A percentile compares a stretch with the other conserved stretches of the same genome.
phyloP scores from a whole-genome alignment of 345 rosid genomes.

The Salix exigua region DNA sequence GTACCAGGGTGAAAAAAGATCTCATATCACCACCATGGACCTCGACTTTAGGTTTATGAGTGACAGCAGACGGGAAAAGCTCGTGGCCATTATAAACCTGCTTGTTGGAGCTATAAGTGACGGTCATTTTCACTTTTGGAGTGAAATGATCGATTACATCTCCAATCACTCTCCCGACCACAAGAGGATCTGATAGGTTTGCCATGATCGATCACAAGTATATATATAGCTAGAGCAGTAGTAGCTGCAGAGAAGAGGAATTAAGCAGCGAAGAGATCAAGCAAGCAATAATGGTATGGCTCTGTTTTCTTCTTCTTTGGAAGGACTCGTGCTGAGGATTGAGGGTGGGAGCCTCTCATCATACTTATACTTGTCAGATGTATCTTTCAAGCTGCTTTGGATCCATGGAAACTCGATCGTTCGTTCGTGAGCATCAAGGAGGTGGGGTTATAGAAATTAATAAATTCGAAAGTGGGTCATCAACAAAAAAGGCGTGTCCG shows the following conservation, averaged over 20 bases:
- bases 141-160: slow-evolving; percentile 70
- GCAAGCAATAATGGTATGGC: background rate
- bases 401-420: slow-evolving; percentile 1
- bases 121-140: slow-evolving; percentile 59
- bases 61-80: slow-evolving; percentile 67
- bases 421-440: background rate
- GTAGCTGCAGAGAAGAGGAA: background rate
- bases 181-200: slow-evolving; percentile 61
- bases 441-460: background rate
- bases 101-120: slow-evolving; percentile 60
- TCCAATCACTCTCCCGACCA: slow-evolving; percentile 81
- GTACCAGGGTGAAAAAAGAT: slow-evolving; percentile 93
- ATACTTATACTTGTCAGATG: slow-evolving; percentile 32
- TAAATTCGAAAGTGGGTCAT: slow-evolving; percentile 5
- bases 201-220: slow-evolving; percentile 51
- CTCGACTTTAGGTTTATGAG: slow-evolving; percentile 74
- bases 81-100: slow-evolving; percentile 91
- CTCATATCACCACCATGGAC: slow-evolving; percentile 88
- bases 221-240: background rate
- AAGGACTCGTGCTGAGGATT: slow-evolving; percentile 5
- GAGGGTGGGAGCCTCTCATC: slow-evolving; percentile 9
- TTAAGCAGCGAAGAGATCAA: background rate
- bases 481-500: background rate
- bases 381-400: background rate
- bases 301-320: background rate